Percentiles rank a stretch among this genome's conserved stretches.
These are phyloP conservation scores for Quillaja saponaria DNA, from an alignment of 306 rosid species.

Conservation along the genomic window DNA sequence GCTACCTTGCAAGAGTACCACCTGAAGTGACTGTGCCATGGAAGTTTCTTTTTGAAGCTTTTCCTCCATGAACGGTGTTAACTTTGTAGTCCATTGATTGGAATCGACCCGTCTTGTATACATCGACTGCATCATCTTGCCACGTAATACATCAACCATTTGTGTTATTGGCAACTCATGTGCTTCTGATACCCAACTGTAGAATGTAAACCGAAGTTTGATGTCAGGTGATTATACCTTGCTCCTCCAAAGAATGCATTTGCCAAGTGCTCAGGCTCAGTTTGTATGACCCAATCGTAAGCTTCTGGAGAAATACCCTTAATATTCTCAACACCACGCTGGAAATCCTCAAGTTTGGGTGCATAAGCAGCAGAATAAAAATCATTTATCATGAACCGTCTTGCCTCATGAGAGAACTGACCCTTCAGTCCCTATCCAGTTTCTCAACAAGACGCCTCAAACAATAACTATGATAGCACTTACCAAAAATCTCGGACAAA, in stretches of 20 bases:
- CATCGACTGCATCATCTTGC: conserved; percentile 85
- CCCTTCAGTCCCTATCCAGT: conserved; percentile 91
- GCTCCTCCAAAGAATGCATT: conserved; percentile 78
- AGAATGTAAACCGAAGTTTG: conserved; percentile 84
- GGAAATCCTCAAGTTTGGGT: conserved; percentile 64
- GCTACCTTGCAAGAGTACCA: conserved; percentile 54
- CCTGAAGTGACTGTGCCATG: conserved; percentile 61
- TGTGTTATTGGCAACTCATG: conserved; percentile 94
- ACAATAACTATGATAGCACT: conserved; percentile 76
- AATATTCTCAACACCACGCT: conserved; percentile 64
- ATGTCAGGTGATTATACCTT: conserved; percentile 75
- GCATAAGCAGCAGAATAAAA: conserved; percentile 85
- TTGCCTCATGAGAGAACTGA: conserved; percentile 95
- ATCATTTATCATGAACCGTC: conserved; percentile 89
- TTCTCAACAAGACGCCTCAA: conserved; percentile 86
- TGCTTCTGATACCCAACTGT: conserved; percentile 88
- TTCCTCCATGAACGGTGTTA: conserved; percentile 85
- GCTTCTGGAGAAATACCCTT: conserved; percentile 94
- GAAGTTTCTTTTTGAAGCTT: conserved; percentile 61
- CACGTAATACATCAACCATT: conserved; percentile 82
- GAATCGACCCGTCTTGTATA: conserved; percentile 61
- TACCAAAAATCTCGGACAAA: conserved; percentile 70
- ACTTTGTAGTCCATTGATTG: conserved; percentile 70
- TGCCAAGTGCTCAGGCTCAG: conserved; percentile 91
- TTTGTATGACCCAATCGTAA: conserved; percentile 76